Evolutionary conservation across 106 monocot species (phyloP), one percentile per base, ranked within the genome.

Genomic region (Amphibolis antarctica): DNA sequence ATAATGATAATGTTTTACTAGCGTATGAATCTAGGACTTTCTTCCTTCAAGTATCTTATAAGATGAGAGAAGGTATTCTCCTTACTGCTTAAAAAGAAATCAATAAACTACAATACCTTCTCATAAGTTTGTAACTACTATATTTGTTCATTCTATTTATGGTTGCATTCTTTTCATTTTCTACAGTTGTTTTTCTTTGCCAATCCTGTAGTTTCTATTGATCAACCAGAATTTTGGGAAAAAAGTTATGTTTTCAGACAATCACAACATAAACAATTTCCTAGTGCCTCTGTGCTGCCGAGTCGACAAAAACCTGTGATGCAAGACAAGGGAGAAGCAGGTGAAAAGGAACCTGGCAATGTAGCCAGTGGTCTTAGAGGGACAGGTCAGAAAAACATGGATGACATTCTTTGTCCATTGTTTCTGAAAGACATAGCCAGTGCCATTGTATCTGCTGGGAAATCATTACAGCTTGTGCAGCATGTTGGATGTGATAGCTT

Each of bases 371-470:
- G 67, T 62, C 26, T 14, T 2, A 72, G 31, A 64, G 80, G 66
- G 64, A 81, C 42, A 47, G 66, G 74, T 46, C 57, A 75, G 24
- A 66, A 53, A 46, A 62, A 78, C 49, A 69, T 77, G 52, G 66
- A 78, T 53, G 43, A 19, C 49, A 24, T 61, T 30, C 51, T 66
- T 0, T 94, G 94, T 53, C 89, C 94, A 53, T 30, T 81, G 3
- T 96, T 96, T 55, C 58, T 96, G 50, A 85, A 83, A 66, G 76
- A 84, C 46, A 73, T 84, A 42, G 83, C 82, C 1, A 78, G 67
- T 49, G 77, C 79, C 30, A 89, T 96, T 71, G 71, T 96, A 64
- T 96, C 94, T 80, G 83, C 94, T 79, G 94, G 94, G 24, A 96
- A 96, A 83, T 96, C 94, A 51, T 78, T 89, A 70, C 89, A 96